Conservation (phyloP, 164 flowering plant genomes). For the Warburgia ugandensis region DNA sequence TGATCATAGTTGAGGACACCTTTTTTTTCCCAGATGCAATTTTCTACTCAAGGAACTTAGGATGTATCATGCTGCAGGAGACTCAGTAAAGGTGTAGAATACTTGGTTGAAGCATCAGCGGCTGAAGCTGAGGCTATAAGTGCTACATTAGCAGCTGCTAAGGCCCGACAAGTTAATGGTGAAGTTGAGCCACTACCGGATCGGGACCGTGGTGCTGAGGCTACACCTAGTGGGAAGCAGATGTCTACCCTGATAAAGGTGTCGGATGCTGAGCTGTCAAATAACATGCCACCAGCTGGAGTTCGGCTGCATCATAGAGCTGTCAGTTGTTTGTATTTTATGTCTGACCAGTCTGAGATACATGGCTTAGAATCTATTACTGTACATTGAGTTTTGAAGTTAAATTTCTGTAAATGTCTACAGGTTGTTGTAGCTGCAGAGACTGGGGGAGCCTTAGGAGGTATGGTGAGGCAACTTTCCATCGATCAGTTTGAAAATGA, state of each 20-base stretch:
- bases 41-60: conserved; percentile 3
- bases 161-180: conserved; percentile 91
- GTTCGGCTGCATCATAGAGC: conserved; percentile 94
- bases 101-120: conserved; percentile 95
- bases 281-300: conserved; percentile 53
- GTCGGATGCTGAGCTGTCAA: conserved; percentile 59
- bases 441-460: conserved; percentile 57
- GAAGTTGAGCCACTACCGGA: conserved; percentile 78
- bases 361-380: no score
- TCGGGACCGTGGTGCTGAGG: conserved; percentile 88
- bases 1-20: no score
- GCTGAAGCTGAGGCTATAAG: conserved; percentile 98
- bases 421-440: conserved; percentile 96
- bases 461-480: conserved; percentile 39
- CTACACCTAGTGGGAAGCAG: conserved; percentile 87
- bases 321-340: no score
- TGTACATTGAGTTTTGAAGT: not conserved
- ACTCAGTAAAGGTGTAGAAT: conserved; percentile 87
- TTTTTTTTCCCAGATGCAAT: not conserved
- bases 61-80: conserved; percentile 41
- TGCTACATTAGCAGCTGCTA: conserved; percentile 94
- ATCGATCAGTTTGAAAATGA: conserved; percentile 65
- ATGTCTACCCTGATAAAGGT: conserved; percentile 48
- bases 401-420: conserved; percentile 3
- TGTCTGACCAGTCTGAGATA: not conserved